Evolutionary conservation across 1,139 yeast genomes (phyloP).

Genomic region (Candida tetrigidarum): DNA sequence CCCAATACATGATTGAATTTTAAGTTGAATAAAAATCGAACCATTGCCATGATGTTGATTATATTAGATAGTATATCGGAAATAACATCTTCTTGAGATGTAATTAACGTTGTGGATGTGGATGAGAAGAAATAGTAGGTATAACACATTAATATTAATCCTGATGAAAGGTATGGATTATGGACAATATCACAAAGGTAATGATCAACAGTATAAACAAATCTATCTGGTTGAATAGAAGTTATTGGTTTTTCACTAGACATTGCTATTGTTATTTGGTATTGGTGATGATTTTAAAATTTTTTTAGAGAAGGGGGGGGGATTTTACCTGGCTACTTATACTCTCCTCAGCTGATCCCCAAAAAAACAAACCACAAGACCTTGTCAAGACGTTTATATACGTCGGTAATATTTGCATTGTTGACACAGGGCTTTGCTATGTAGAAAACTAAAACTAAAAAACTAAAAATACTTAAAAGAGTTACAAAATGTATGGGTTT

Average conservation of each 20-base stretch:
- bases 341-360: too few species aligned
- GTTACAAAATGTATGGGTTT: not conserved
- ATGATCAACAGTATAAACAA: conserved; percentile 14
- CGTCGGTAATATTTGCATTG: too few species aligned
- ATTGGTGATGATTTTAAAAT: too few species aligned
- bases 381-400: too few species aligned
- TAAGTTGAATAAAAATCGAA: conserved; percentile 21
- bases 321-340: not conserved
- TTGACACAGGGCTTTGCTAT: too few species aligned
- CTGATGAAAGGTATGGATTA: conserved; percentile 71
- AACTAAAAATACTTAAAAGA: not conserved
- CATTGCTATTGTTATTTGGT: not conserved
- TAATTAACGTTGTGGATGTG: conserved; percentile 2
- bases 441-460: not conserved
- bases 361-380: too few species aligned
- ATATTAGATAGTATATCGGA: conserved; percentile 25
- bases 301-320: too few species aligned
- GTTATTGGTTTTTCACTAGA: not conserved
- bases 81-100: not conserved
- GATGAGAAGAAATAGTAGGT: conserved; percentile 32
- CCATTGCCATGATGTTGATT: conserved; percentile 25
- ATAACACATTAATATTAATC: conserved; percentile 58
- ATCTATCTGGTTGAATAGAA: conserved; percentile 7
- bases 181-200: conserved; percentile 17
- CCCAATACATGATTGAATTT: conserved; percentile 1